Base-by-base conservation (phyloP, 2,329 filamentous ascomycete species). In the Fusarium praegraminearum region DNA sequence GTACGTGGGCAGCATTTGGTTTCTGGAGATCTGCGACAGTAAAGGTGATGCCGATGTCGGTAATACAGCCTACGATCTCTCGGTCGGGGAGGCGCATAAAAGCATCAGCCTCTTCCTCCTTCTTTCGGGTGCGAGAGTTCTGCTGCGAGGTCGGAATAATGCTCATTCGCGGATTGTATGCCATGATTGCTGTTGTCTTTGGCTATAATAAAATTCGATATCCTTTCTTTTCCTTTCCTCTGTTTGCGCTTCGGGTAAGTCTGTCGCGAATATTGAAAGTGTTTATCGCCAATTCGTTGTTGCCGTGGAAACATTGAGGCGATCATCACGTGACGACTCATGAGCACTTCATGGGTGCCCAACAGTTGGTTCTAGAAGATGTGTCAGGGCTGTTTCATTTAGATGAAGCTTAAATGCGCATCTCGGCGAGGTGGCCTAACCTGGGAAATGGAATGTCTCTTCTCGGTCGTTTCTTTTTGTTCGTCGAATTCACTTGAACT, bases 41-140 rank as follows among this genome's bases (percentile, higher is more conserved):
- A 80, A 98, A 98, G 30, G 89, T 90, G 75, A 98, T 94, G 62
- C 95, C 95, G 76, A 98, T 97, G 79, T 98, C 96, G 76, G 91
- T 96, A 83, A 99, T 98, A 80, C 96, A 99, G 78, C 93, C 94
- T 73, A 95, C 95, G 66, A 99, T 98, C 80, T 99, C 96, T 75
- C 85, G 85, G 78, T 89, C 89, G 10, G 87, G 84, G 59, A 89
- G 83, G 57, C 85, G 83, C 83, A 89, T 88, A 73, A 87, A 86
- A 57, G 86, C 85, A 76, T 88, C 85, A 55, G 85, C 83, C 59
- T 88, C 84, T 33, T 89, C 86, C 69, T 88, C 86, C 76, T 87
- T 88, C 76, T 87, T 87, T 74, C 86, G 84, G 61, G 82, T 79
- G 57, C 86, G 85, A 69, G 83, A 82, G 47, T 81, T 79, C 62